A percentile compares a stretch with the other conserved stretches of the same genome.
Conservation (phyloP, 2,329 filamentous ascomycete genomes). For the Sporothrix luriei region DNA sequence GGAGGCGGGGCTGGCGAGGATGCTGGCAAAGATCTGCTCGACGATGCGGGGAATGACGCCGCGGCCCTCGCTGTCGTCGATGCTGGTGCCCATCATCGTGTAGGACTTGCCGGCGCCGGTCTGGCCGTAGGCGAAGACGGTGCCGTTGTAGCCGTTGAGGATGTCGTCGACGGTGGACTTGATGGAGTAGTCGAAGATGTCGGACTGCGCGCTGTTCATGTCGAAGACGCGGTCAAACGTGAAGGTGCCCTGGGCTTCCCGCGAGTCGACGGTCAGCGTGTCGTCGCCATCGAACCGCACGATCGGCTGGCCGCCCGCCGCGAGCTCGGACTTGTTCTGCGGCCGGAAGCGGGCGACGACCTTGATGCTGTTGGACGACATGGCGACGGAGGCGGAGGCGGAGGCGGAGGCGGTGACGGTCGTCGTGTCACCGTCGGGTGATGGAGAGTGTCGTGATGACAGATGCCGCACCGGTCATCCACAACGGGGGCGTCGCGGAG, state of each 20-base stretch:
- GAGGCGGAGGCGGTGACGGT: constrained; percentile 37
- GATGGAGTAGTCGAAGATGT: constrained; percentile 99
- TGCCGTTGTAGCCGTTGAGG: constrained; percentile 98
- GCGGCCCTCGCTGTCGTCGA: constrained; percentile 83
- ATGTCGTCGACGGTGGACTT: constrained; percentile 95
- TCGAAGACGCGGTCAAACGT: constrained; percentile 98
- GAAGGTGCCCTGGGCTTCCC: constrained; percentile 80
- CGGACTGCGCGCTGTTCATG: constrained; percentile 84
- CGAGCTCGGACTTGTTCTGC: constrained; percentile 92
- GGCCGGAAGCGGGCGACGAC: constrained; percentile 97
- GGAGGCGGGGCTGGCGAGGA: constrained; percentile 84
- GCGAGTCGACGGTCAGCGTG: constrained; percentile 81
- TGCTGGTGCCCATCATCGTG: constrained; percentile 97
- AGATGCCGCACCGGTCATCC: constrained; percentile 25
- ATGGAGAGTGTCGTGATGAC: constrained; percentile 20
- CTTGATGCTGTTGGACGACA: constrained; percentile 70
- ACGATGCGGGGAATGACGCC: constrained; percentile 97
- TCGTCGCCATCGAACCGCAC: constrained; percentile 87
- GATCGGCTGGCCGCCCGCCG: constrained; percentile 87
- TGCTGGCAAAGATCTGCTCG: constrained; percentile 95
- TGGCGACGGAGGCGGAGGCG: constrained; percentile 45
- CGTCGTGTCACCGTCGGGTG: constrained; percentile 8
- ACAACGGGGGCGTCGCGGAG: constrained; percentile 21
- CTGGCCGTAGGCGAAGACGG: constrained; percentile 97
- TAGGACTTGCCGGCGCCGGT: constrained; percentile 98